phyloP scores from a whole-genome alignment of 1,284 basidiomycete genomes.

The Neolentinus lepideus region DNA sequence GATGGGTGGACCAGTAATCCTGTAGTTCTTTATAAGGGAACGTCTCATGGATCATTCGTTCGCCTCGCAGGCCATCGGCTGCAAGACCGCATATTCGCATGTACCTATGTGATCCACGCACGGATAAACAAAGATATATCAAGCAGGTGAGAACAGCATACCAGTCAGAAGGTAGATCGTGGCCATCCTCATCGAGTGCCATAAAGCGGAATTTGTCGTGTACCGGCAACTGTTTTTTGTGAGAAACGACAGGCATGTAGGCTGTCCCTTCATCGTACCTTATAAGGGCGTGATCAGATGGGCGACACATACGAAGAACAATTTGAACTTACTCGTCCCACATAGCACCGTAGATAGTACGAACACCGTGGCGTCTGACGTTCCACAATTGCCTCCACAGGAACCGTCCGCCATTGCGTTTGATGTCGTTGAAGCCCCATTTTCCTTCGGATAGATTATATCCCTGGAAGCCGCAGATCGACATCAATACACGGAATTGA shows the following conservation, averaged over 20 bases:
- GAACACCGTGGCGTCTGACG: constrained; percentile 49
- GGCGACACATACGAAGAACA: too few relatives aligned
- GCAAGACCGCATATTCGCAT: constrained; percentile 73
- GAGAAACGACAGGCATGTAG: constrained; percentile 59
- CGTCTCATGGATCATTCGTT: constrained; percentile 50
- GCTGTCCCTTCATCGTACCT: constrained; percentile 79
- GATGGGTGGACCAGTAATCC: constrained; percentile 64
- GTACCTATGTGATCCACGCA: too few relatives aligned
- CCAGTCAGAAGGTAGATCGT: constrained; percentile 70
- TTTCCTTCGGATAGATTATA: constrained; percentile 60
- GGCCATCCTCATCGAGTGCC: constrained; percentile 65
- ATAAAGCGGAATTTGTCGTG: constrained; percentile 51
- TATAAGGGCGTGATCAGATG: too few relatives aligned
- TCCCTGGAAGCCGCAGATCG: constrained; percentile 33
- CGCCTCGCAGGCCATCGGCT: constrained; percentile 56
- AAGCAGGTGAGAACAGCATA: constrained; percentile 20
- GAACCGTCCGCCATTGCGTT: constrained; percentile 61
- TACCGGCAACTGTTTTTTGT: constrained; percentile 48
- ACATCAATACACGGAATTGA: background rate
- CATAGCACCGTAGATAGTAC: constrained; percentile 74
- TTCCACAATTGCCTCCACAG: constrained; percentile 71
- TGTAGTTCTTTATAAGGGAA: constrained; percentile 67
- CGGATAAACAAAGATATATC: too few relatives aligned
- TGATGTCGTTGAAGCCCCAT: constrained; percentile 61
- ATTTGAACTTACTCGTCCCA: constrained; percentile 68